These are phyloP conservation scores for Alternaria novae-zelandiae DNA, from an alignment of 2,329 filamentous ascomycete species.

Conservation along the genomic window DNA sequence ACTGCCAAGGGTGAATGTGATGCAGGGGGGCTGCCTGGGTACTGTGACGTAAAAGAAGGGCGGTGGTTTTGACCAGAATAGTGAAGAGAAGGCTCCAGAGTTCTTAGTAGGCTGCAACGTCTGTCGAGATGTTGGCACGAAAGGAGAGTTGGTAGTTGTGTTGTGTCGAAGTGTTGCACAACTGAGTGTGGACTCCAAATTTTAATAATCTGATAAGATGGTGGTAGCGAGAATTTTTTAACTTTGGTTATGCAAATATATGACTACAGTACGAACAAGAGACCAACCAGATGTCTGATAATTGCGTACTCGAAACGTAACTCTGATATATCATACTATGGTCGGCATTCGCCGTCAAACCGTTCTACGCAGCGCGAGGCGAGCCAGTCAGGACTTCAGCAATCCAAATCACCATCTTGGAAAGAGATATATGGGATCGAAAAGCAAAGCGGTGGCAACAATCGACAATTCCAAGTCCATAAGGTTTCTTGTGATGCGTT, in stretches of 20 bases:
- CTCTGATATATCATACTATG: too few species aligned
- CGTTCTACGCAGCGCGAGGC: background rate
- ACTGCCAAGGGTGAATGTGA: background rate
- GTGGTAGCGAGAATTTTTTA: background rate
- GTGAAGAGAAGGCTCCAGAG: background rate
- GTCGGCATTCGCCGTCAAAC: background rate
- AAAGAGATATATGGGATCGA: background rate
- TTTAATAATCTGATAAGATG: background rate
- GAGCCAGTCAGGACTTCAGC: background rate
- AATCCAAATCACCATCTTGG: background rate
- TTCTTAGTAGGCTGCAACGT: background rate
- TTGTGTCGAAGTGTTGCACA: background rate
- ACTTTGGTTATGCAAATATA: background rate
- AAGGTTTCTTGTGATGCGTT: background rate
- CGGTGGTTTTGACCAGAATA: background rate
- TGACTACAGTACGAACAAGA: background rate
- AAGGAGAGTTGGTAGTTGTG: background rate
- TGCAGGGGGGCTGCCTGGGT: background rate
- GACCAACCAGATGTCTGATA: background rate
- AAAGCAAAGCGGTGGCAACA: background rate
- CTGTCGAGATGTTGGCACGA: background rate
- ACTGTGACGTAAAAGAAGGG: background rate
- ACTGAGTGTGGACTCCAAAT: background rate
- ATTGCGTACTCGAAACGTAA: background rate
- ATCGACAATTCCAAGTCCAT: background rate